Evolutionary conservation across 345 rosid species (phyloP).

Genomic region (Odontarrhena argentea): DNA sequence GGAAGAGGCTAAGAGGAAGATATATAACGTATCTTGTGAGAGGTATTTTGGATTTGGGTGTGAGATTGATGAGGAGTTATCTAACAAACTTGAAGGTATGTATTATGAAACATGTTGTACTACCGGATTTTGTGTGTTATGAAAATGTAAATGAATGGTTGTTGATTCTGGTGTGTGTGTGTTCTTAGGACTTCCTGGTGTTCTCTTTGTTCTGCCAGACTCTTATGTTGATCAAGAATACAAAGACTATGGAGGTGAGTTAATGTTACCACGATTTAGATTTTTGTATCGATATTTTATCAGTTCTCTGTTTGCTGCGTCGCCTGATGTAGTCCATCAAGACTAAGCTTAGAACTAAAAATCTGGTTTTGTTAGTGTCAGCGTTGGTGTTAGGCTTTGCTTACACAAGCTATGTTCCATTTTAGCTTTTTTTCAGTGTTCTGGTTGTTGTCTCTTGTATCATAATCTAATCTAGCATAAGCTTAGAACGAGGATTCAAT

Average conservation of each 20-base stretch:
- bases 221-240: constrained; percentile 77
- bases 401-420: too few relatives aligned
- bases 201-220: constrained; percentile 82
- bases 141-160: neutral
- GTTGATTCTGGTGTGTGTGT: neutral
- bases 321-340: neutral
- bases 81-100: constrained; percentile 80
- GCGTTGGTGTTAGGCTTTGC: neutral
- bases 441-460: too few relatives aligned
- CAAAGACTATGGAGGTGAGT: constrained; percentile 88
- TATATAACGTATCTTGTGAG: constrained; percentile 87
- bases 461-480: too few relatives aligned
- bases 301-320: constrained; percentile 9
- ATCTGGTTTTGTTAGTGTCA: neutral
- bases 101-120: neutral
- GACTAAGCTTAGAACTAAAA: neutral
- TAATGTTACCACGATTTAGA: neutral
- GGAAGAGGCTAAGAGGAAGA: constrained; percentile 88
- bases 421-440: too few relatives aligned
- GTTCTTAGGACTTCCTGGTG: constrained; percentile 69
- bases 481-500: neutral
- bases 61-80: constrained; percentile 87
- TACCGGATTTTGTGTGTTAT: neutral
- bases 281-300: neutral
- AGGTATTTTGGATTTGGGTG: constrained; percentile 92